phyloP scores from a whole-genome alignment of 2,329 filamentous ascomycete genomes.

The Talaromyces sp. region DNA sequence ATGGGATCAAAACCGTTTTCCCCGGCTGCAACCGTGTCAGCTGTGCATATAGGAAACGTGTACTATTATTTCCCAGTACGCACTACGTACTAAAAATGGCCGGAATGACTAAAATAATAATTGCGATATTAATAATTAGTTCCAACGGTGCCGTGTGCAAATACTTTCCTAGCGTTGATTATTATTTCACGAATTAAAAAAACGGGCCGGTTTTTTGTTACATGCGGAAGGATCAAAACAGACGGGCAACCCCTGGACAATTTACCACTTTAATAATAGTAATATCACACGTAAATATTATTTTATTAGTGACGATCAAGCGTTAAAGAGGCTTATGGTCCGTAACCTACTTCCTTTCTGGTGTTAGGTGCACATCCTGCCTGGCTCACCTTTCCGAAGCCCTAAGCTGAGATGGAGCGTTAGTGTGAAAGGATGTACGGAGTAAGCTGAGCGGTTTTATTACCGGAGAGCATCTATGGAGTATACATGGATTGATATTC shows the following conservation, averaged over 20 bases:
- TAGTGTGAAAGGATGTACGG: not conserved
- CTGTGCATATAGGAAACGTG: not conserved
- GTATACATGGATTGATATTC: not conserved
- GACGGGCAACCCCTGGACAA: not conserved
- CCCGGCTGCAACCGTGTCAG: not conserved
- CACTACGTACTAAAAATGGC: too few relatives aligned
- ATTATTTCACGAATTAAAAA: too few relatives aligned
- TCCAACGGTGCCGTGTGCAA: not conserved
- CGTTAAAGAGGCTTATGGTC: not conserved
- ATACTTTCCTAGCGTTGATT: not conserved
- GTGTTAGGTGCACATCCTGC: not conserved
- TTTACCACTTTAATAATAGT: not conserved
- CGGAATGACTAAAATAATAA: not conserved
- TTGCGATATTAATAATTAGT: not conserved
- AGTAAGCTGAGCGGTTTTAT: not conserved
- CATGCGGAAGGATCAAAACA: not conserved
- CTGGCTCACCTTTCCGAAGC: not conserved
- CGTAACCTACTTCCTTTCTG: not conserved
- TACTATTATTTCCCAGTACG: too few relatives aligned
- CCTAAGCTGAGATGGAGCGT: not conserved
- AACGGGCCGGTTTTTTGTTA: not conserved
- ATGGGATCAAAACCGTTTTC: not conserved
- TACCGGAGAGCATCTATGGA: not conserved
- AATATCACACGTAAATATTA: too few relatives aligned
- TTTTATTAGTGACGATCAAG: not conserved